A percentile compares a stretch with the other conserved stretches of the same genome.
These are phyloP conservation scores for Hortiboletus campestris DNA, from an alignment of 768 basidiomycete species.

Conservation along the genomic window DNA sequence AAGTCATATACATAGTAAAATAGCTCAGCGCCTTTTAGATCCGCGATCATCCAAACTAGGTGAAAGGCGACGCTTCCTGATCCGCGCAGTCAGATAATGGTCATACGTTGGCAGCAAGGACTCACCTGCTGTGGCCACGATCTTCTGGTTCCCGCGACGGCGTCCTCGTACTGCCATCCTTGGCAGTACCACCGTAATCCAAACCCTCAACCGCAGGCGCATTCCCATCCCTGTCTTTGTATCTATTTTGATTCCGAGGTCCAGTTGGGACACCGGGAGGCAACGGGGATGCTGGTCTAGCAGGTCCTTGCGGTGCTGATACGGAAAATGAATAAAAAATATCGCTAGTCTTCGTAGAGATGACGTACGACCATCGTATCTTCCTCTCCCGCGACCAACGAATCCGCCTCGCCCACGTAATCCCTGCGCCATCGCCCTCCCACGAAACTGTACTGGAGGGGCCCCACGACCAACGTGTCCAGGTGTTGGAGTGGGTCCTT, in stretches of 20 bases:
- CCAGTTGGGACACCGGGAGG: conserved; percentile 88
- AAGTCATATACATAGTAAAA: conserved; percentile 27
- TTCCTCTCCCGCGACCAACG: conserved; percentile 37
- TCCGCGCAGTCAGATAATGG: conserved; percentile 2
- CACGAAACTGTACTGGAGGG: conserved; percentile 43
- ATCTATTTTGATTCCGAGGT: conserved; percentile 84
- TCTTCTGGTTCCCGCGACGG: conserved; percentile 70
- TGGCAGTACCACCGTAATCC: conserved; percentile 71
- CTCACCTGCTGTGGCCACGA: conserved; percentile 56
- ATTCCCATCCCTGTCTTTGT: conserved; percentile 85
- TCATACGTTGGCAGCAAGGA: neutral
- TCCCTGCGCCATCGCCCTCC: conserved; percentile 42
- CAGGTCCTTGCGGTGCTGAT: conserved; percentile 49
- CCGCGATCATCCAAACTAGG: conserved; percentile 71
- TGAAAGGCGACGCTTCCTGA: conserved; percentile 71
- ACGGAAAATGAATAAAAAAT: conserved; percentile 1
- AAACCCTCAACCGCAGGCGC: conserved; percentile 86
- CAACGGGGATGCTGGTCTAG: conserved; percentile 78
- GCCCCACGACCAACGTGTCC: conserved; percentile 30
- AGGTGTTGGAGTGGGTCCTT: conserved; percentile 31
- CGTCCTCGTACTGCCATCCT: conserved; percentile 46
- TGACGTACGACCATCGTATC: conserved; percentile 41
- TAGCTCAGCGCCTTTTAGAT: conserved; percentile 65
- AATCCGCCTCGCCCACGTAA: conserved; percentile 45
- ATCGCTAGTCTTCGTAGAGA: neutral